Evolutionary conservation across 192 early-diverging fungal genomes (phyloP), one percentile per base, ranked within the genome.

Genomic region (Mortierella alpina): DNA sequence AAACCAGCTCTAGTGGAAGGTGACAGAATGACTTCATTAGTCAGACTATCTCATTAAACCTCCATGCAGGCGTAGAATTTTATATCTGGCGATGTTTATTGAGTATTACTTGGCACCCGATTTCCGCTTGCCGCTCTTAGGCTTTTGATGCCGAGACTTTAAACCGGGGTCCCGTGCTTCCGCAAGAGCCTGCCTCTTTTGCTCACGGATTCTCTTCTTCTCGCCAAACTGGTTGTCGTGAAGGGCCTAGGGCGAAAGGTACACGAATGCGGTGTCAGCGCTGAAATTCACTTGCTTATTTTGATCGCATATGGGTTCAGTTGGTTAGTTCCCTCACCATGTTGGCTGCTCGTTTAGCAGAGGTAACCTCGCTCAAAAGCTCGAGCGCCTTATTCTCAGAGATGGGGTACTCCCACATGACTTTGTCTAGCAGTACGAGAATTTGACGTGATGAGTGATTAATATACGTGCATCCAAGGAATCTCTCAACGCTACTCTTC

Each of bases 291-390:
- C 22, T 7, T 14, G 63, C 8, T 6, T 55, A 18, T 20, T n/a
- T 20, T 55, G 31, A 31, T 31, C 31, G 3, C 31, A 31, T 1
- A 31, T 31, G 31, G 31, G 31, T 31, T 31, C 10, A 17, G 7
- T 59, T 17, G 10, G 42, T 20, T 12, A 22, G 23, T 31, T 31
- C 31, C 11, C 7, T 63, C 90, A 94, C 93, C 94, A 95, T 93
- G 50, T 83, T 91, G 5, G 98, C 97, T 11, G 92, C 91, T 0
- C 97, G 84, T 83, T 96, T 97, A 15, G 98, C 98, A 0, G 92
- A 82, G 17, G 90, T 80, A 7, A 99, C 96, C 70, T 93, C 92
- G 68, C 91, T 92, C 83, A 99, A 86, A 10, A 90, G 80, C 20
- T 96, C 95, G 39, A 99, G 75, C 7, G 98, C 94, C 50, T 91